Base-by-base conservation (phyloP, 2,329 filamentous ascomycete species). In the Mollisiaceae sp. region DNA sequence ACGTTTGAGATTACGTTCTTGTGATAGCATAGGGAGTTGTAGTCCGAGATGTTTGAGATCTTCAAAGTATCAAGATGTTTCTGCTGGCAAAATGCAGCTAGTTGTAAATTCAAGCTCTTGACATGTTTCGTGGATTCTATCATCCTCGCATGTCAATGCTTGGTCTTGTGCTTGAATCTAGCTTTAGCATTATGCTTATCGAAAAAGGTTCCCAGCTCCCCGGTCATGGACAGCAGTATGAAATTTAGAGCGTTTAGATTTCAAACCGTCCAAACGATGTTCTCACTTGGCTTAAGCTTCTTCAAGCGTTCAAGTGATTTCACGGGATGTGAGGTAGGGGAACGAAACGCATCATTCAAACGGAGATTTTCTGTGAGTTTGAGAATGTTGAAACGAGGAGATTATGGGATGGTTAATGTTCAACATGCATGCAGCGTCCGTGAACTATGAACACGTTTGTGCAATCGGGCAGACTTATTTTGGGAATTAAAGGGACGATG, bases 401-500 rank as follows among this genome's bases (percentile, higher is more conserved):
- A 38, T 41, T 18, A 39, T 57, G 55, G 55, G 55, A 57, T 57
- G 55, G 55, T n/a, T 57, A 22, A 38, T 39, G 9, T 41, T 12
- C 32, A 15, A 24, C 36, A 11, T 38, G 55, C 24, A 57, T 39
- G 55, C 15, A 57, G n/a, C 55, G 35, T 20, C 55, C 35, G 35
- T 20, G 55, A 39, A 38, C 55, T 24, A 38, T 35, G 55, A 38
- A 24, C 36, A 22, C 8, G 55, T 39, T 35, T 38, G 55, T 57
- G 32, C 55, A n/a, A 38, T 5, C 24, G 27, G 20, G 18, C 59
- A 20, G 18, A 36, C 9, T 38, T 43, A 32, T 56, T 39, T 62
- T 58, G 47, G 39, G 15, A 59, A 57, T 55, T 54, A 47, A 61
- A 61, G 59, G 59, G 59, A 32, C 55, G 45, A 59, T 55, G 15